Conservation (phyloP, 2,329 filamentous ascomycete species). For the Talaromyces sp. region DNA sequence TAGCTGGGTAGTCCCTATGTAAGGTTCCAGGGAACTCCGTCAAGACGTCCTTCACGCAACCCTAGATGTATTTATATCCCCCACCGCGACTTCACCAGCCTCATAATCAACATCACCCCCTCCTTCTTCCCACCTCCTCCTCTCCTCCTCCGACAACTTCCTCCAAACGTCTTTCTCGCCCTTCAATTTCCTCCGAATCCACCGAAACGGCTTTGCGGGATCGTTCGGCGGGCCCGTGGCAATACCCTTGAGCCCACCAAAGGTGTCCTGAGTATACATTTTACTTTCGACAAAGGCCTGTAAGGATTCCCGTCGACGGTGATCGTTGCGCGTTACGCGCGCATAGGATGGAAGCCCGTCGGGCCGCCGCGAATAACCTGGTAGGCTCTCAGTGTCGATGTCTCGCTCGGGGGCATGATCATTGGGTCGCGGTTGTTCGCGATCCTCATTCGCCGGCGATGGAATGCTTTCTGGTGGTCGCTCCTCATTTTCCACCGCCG, state of each 20-base stretch:
- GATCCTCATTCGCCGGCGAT: not conserved
- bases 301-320: conserved; percentile 4
- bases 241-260: conserved; percentile 4
- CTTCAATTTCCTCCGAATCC: conserved; percentile 7
- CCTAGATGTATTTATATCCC: conserved; percentile 6
- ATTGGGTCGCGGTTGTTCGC: not conserved
- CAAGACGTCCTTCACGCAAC: not conserved
- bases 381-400: not conserved
- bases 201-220: conserved; percentile 8
- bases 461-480: not conserved
- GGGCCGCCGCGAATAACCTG: not conserved
- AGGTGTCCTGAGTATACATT: not conserved
- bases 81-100: not conserved
- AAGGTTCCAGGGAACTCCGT: too few species aligned
- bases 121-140: conserved; percentile 8
- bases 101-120: not conserved
- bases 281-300: conserved; percentile 5
- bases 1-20: not conserved
- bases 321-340: not conserved
- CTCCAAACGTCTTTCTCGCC: conserved; percentile 13
- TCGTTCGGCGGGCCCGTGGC: not conserved
- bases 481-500: not conserved
- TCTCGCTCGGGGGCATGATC: not conserved
- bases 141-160: conserved; percentile 10
- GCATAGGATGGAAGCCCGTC: conserved; percentile 9